A percentile compares a stretch with the other conserved stretches of the same genome.
phyloP scores from a whole-genome alignment of 805 yeast genomes.

The Candida ortonii region DNA sequence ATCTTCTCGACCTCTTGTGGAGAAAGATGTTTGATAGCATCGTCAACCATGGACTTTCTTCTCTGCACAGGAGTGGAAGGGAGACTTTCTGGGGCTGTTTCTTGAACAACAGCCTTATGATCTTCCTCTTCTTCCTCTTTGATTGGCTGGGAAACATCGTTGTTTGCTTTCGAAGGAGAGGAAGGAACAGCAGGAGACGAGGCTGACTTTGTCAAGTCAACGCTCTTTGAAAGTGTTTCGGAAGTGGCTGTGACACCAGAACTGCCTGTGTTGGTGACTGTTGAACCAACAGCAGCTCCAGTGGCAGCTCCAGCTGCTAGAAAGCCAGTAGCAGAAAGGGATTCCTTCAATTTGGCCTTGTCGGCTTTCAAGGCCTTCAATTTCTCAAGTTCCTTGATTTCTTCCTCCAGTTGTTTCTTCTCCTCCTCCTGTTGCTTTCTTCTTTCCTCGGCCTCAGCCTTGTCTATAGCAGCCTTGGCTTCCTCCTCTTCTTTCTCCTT shows the following conservation, averaged over 20 bases:
- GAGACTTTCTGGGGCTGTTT: constrained; percentile 20
- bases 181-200: constrained; percentile 12
- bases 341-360: constrained; percentile 35
- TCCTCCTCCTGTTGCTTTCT: constrained; percentile 31
- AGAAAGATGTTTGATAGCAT: constrained; percentile 26
- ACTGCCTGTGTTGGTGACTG: constrained; percentile 20
- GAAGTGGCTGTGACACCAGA: constrained; percentile 16
- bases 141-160: constrained; percentile 33
- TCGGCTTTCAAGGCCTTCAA: constrained; percentile 39
- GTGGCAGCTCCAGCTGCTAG: constrained; percentile 21
- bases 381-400: constrained; percentile 40
- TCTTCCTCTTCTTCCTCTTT: constrained; percentile 28
- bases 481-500: constrained; percentile 30
- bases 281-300: constrained; percentile 25
- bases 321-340: constrained; percentile 4
- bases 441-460: constrained; percentile 19
- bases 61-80: constrained; percentile 14
- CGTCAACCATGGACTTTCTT: constrained; percentile 34
- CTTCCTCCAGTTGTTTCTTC: constrained; percentile 39
- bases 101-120: constrained; percentile 22
- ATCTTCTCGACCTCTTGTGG: constrained; percentile 28
- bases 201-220: constrained; percentile 18
- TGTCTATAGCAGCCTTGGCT: too few species aligned
- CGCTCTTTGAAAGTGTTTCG: constrained; percentile 14
- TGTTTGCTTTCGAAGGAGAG: constrained; percentile 6